Base-by-base conservation (phyloP, 2,329 filamentous ascomycete species). In the Colletotrichum paranaense region DNA sequence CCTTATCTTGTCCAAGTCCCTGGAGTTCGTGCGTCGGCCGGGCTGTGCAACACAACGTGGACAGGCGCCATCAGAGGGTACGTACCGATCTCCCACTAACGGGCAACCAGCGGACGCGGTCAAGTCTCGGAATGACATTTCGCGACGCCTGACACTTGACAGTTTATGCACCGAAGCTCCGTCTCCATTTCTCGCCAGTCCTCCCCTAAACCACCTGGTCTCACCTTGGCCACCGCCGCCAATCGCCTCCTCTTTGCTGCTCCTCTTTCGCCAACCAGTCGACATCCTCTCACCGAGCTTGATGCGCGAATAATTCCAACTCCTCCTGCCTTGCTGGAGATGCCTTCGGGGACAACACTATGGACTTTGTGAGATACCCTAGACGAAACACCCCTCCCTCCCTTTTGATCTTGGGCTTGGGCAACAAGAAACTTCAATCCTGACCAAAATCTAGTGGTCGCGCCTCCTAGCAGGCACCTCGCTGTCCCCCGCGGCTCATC, bases 391-490 rank as follows among this genome's bases (percentile, higher is more conserved):
- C 30, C 19, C 42, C 2, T 7, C 58, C 22, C 32, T 14, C 19
- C n/a, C 59, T 30, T 24, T 28, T 7, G 35, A 24, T 7, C 19
- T 19, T 4, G 9, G 35, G 9, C 24, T 4, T 22, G 59, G 60
- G 32, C 32, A 16, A 24, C 22, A 24, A 24, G n/a, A 58, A 49
- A 32, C 53, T 55, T 62, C 22, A 9, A 46, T 52, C 12, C 42
- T 56, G n/a, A 22, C 35, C 73, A 68, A 52, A 58, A 6, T 53
- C 9, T 16, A 92, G 91, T 93, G 91, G 91, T 90, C 90, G 84
- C 89, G 91, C 83, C 86, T 92, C 83, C 84, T 92, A 85, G 91
- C 90, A 80, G 89, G 88, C 77, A 88, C 87, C 76, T 86, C 90
- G 79, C 85, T 92, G 77, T 88, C 88, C 77, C 84, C 88, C 77